Evolutionary conservation across 371 early-diverging fungal species (phyloP), one percentile per base, ranked within the genome.

Genomic region (Vairimorpha apis): DNA sequence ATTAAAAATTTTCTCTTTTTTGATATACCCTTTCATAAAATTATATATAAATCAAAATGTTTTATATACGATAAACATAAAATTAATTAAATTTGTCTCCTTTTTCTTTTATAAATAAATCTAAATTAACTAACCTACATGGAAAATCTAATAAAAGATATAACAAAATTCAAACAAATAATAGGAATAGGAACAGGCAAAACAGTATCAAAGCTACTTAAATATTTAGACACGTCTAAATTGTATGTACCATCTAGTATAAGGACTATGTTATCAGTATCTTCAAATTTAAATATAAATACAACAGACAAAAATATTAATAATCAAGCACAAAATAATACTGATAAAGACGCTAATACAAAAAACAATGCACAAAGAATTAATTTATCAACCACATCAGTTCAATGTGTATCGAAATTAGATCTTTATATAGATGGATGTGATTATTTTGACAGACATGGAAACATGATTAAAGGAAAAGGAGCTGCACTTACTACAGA

Each of bases 401-500:
- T 25, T 1, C 45, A 23, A 16, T 27, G 29, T 29, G 65, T 33
- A 41, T 4, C 16, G 13, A 4, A 12, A n/a, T 37, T 81, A 12
- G 82, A 81, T 58, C 16, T 82, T 18, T 82, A 82, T 71, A 70
- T 82, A 62, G 83, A 82, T 51, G 73, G 79, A 3, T 74, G 81
- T 45, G 83, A 82, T 38, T 80, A 77, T 44, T 75, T 76, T 45
- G 76, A 79, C 53, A 43, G 23, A 2, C 25, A 53, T 23, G 78
- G 75, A 1, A 63, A 69, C 30, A 14, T 82, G 44, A 75, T 82
- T 4, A 82, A 82, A 51, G 83, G 83, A 12, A 62, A 64, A 13
- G 81, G 83, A 13, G 81, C 79, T 5, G 76, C 83, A 55, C 30
- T 79, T 3, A 58, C 69, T 2, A 60, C 60, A 14, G 83, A 82